phyloP scores from a whole-genome alignment of 805 yeast genomes.

The Cyberlindnera xylosilytica region DNA sequence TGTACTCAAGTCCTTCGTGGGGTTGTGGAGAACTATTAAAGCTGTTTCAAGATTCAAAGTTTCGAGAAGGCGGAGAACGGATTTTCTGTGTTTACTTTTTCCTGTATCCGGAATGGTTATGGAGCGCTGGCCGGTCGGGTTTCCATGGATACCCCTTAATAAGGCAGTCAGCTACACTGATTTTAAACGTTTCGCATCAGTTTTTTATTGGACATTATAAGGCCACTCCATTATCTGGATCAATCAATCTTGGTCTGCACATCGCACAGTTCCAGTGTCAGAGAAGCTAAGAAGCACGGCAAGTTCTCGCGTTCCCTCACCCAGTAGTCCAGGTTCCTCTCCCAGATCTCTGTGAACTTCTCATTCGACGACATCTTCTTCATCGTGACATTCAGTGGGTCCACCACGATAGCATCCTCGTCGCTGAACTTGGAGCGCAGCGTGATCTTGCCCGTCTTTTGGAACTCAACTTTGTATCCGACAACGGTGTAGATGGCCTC shows the following conservation, averaged over 20 bases:
- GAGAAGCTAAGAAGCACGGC: constrained; percentile 74
- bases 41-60: too few species aligned
- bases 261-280: constrained; percentile 60
- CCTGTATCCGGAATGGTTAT: constrained; percentile 6
- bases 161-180: too few species aligned
- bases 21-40: too few species aligned
- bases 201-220: too few species aligned
- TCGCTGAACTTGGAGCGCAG: constrained; percentile 44
- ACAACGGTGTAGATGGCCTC: constrained; percentile 63
- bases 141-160: too few species aligned
- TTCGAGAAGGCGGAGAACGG: neutral
- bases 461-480: constrained; percentile 72
- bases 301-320: constrained; percentile 64
- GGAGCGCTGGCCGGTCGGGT: constrained; percentile 5
- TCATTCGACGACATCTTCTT: constrained; percentile 34
- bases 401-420: constrained; percentile 52
- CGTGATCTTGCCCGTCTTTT: constrained; percentile 53
- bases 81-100: constrained; percentile 7
- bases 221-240: too few species aligned
- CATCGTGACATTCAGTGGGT: constrained; percentile 50
- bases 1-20: neutral
- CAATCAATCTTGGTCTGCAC: neutral
- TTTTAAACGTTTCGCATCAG: too few species aligned
- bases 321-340: constrained; percentile 56
- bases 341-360: constrained; percentile 38